Conservation (phyloP, 441 rosid species). For the Populus trichocarpa region DNA sequence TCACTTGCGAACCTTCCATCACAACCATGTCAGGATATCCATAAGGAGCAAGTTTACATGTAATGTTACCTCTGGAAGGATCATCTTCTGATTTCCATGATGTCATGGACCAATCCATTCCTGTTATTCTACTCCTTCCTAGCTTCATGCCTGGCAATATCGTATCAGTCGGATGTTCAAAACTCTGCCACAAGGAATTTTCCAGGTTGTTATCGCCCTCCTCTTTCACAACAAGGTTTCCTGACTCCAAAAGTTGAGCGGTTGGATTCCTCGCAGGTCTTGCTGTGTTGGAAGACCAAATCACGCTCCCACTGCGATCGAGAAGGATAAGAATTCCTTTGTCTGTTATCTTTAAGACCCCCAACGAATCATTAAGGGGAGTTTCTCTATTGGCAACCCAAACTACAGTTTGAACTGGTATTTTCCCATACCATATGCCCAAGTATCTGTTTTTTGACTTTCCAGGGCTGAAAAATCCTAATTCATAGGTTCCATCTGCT, state of each 20-base stretch:
- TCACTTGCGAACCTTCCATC: background rate
- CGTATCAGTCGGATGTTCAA: constrained; percentile 17
- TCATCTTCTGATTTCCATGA: constrained; percentile 23
- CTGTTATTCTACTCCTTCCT: constrained; percentile 13
- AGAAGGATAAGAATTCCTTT: background rate
- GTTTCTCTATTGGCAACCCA: background rate
- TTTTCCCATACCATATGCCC: no score
- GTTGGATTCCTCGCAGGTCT: background rate
- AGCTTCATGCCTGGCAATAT: constrained; percentile 22
- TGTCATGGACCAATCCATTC: constrained; percentile 14
- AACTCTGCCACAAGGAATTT: constrained; percentile 21
- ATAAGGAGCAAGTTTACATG: background rate
- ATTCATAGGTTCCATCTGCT: no score
- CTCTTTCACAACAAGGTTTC: background rate
- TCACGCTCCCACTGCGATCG: background rate
- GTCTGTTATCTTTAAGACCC: background rate
- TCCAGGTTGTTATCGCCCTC: background rate
- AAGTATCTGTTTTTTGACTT: no score
- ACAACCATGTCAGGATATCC: constrained; percentile 2
- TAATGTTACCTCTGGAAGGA: constrained; percentile 19
- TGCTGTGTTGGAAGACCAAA: background rate
- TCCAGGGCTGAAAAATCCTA: background rate
- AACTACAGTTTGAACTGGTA: no score
- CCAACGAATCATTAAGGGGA: background rate
- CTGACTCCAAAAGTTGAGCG: background rate